Percentiles rank a stretch among this genome's conserved stretches.
Conservation (phyloP, 2,329 filamentous ascomycete genomes). For the Fusarium fracticaudum region DNA sequence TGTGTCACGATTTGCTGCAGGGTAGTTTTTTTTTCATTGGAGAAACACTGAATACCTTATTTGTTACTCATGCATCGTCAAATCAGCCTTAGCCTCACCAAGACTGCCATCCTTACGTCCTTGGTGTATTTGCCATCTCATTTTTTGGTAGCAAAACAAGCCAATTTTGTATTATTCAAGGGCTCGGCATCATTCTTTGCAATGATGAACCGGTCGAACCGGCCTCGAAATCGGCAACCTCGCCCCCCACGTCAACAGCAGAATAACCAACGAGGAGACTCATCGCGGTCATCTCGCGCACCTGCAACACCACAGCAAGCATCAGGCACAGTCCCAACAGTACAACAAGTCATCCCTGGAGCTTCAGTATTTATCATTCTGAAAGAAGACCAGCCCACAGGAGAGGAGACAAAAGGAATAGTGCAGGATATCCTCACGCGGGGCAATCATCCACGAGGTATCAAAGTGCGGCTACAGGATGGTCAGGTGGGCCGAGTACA, state of each 20-base stretch:
- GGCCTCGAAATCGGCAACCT: slow-evolving; percentile 48
- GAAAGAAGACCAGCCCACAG: slow-evolving; percentile 80
- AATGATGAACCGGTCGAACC: slow-evolving; percentile 47
- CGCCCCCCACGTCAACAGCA: slow-evolving; percentile 39
- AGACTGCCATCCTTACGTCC: neutral
- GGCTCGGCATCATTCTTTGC: neutral
- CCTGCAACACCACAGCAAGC: slow-evolving; percentile 49
- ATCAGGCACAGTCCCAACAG: slow-evolving; percentile 56
- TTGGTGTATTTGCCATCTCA: neutral
- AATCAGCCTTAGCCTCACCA: neutral
- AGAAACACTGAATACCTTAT: neutral
- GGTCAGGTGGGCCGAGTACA: slow-evolving; percentile 81
- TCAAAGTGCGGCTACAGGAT: slow-evolving; percentile 79
- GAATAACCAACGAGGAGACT: slow-evolving; percentile 28
- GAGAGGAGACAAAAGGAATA: slow-evolving; percentile 72
- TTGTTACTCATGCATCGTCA: slow-evolving; percentile 17
- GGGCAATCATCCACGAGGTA: slow-evolving; percentile 79
- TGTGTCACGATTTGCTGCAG: neutral
- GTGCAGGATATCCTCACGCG: slow-evolving; percentile 75
- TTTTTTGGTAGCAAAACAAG: neutral
- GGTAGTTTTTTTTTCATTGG: slow-evolving; percentile 7
- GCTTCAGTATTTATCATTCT: slow-evolving; percentile 76
- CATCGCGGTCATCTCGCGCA: slow-evolving; percentile 26
- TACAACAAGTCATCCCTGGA: slow-evolving; percentile 66
- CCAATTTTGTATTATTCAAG: neutral